Conservation (phyloP, 148 eudicot genomes). For the Persicaria maculosa region DNA sequence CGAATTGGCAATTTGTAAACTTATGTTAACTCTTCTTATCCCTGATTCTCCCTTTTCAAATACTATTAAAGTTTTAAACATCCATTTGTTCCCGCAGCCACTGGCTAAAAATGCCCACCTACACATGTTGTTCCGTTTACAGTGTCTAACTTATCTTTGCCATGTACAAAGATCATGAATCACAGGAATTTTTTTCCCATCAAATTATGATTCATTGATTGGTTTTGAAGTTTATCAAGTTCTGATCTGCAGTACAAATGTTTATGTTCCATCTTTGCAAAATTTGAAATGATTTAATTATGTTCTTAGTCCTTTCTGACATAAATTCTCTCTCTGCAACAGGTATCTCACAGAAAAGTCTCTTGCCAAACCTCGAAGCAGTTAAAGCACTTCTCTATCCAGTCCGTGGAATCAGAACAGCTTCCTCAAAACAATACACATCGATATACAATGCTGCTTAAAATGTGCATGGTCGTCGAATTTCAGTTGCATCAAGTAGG, state of each 20-base stretch:
- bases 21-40: not conserved
- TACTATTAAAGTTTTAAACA: not conserved
- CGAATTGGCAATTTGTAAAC: not conserved
- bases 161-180: not conserved
- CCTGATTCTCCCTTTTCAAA: not conserved
- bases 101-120: not conserved
- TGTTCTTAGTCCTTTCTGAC: not conserved
- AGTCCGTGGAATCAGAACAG: not conserved
- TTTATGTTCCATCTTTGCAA: too few species aligned
- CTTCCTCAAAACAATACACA: not conserved
- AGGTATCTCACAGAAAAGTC: constrained; percentile 74
- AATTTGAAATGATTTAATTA: not conserved
- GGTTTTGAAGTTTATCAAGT: too few species aligned
- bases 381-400: not conserved
- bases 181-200: too few species aligned
- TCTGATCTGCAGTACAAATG: too few species aligned
- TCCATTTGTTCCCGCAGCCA: not conserved
- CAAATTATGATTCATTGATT: too few species aligned
- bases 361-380: constrained; percentile 33
- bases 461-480: not conserved
- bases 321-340: constrained; percentile 13
- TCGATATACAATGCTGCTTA: not conserved
- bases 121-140: not conserved
- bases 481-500: not conserved
- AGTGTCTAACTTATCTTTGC: not conserved